These are phyloP conservation scores for Aspergillus baeticus DNA, from an alignment of 495 filamentous ascomycete genomes.

Conservation along the genomic window DNA sequence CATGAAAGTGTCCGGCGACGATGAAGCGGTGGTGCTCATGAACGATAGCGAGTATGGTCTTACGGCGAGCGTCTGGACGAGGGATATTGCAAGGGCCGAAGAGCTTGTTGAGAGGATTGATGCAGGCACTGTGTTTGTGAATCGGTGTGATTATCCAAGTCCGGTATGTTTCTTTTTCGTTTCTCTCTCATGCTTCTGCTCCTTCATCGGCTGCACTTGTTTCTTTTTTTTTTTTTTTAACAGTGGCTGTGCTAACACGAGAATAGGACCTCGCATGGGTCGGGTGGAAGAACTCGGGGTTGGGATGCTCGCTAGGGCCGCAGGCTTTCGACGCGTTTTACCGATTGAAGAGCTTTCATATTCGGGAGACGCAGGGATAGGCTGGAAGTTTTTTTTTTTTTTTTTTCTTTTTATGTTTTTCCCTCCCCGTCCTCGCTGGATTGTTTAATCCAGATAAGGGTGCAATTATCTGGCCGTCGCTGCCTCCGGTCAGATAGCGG, in stretches of 20 bases:
- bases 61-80: conserved; percentile 98
- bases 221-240: too few species aligned
- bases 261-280: conserved; percentile 93
- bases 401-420: too few species aligned
- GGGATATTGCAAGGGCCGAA: conserved; percentile 75
- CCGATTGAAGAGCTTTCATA: conserved; percentile 92
- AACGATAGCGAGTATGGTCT: conserved; percentile 94
- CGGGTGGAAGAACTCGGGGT: conserved; percentile 95
- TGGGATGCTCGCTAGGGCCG: conserved; percentile 82
- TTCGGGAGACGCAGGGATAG: conserved; percentile 60
- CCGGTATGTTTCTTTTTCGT: conserved; percentile 61
- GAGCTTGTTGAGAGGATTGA: conserved; percentile 78
- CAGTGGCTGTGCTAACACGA: conserved; percentile 2
- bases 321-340: conserved; percentile 94
- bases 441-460: too few species aligned
- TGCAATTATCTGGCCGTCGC: too few species aligned
- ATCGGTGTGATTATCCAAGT: conserved; percentile 88
- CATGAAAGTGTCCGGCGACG: conserved; percentile 84
- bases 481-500: too few species aligned
- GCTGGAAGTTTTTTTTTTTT: too few species aligned
- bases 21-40: conserved; percentile 82
- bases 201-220: too few species aligned
- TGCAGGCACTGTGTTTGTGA: conserved; percentile 95
- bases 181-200: too few species aligned
- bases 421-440: too few species aligned